Percentiles rank a stretch among this genome's conserved stretches.
These are phyloP conservation scores for Lodderomyces oxycetoniae DNA, from an alignment of 1,139 yeast species.

Conservation along the genomic window DNA sequence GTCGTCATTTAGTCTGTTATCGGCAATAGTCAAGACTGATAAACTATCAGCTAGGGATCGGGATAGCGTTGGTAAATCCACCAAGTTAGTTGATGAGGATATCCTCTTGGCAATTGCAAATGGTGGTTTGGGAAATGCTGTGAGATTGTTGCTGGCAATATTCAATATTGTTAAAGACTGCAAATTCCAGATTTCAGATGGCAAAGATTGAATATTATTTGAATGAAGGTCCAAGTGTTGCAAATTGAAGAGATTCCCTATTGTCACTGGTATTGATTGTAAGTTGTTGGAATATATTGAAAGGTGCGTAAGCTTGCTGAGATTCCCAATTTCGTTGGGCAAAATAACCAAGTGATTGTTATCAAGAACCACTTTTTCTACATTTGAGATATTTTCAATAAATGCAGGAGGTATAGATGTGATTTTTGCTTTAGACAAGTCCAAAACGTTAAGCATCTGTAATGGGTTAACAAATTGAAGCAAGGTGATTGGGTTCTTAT, in stretches of 20 bases:
- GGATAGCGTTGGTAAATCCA: conserved; percentile 12
- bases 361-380: conserved; percentile 74
- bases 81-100: conserved; percentile 22
- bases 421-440: conserved; percentile 76
- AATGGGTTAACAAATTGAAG: conserved; percentile 56
- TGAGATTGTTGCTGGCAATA: conserved; percentile 74
- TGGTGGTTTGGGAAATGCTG: conserved; percentile 59
- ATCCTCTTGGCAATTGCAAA: conserved; percentile 32
- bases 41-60: conserved; percentile 49
- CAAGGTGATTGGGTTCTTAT: conserved; percentile 75
- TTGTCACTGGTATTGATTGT: conserved; percentile 63
- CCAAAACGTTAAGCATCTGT: conserved; percentile 63
- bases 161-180: conserved; percentile 58
- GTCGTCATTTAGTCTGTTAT: conserved; percentile 77
- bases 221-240: conserved; percentile 77
- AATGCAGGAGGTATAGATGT: conserved; percentile 67
- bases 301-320: conserved; percentile 57
- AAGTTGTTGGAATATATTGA: conserved; percentile 75
- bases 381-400: conserved; percentile 54
- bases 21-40: conserved; percentile 62
- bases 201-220: conserved; percentile 72
- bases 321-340: conserved; percentile 63
- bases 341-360: conserved; percentile 76
- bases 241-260: conserved; percentile 58
- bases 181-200: conserved; percentile 65